Evolutionary conservation across 2,329 filamentous ascomycete species (phyloP).

Genomic region (Trichoderma asperellum): DNA sequence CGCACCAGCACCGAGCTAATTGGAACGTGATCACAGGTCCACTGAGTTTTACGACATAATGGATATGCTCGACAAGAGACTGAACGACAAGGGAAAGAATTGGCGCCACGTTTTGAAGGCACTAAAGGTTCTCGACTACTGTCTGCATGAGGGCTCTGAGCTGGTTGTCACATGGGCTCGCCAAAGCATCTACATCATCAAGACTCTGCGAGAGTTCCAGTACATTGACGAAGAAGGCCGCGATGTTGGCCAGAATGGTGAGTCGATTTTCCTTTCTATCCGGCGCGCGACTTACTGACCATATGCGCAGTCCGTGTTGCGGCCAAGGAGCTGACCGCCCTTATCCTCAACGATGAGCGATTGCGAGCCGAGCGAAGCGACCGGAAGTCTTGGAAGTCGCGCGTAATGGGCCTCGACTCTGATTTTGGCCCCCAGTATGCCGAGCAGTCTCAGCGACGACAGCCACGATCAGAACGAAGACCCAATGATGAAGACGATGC

Average conservation of each 20-base stretch:
- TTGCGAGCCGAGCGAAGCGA: constrained; percentile 88
- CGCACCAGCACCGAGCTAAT: constrained; percentile 16
- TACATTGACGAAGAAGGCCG: constrained; percentile 94
- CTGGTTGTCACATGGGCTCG: constrained; percentile 96
- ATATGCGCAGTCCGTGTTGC: constrained; percentile 77
- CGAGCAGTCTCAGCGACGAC: constrained; percentile 48
- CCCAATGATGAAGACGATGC: constrained; percentile 79
- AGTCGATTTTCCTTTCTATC: constrained; percentile 37
- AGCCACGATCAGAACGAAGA: constrained; percentile 55
- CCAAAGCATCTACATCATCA: constrained; percentile 98
- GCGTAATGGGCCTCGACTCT: constrained; percentile 83
- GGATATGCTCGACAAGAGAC: constrained; percentile 98
- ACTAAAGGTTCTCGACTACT: constrained; percentile 96
- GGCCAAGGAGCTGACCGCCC: constrained; percentile 89
- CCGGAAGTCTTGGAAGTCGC: constrained; percentile 93
- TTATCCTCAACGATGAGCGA: constrained; percentile 92
- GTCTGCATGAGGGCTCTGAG: constrained; percentile 94
- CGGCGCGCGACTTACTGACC: constrained; percentile 30
- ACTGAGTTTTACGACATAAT: constrained; percentile 99
- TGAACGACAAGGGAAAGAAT: constrained; percentile 99
- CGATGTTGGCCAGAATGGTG: constrained; percentile 96
- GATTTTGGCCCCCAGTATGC: constrained; percentile 64
- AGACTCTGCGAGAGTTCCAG: constrained; percentile 94
- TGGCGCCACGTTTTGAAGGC: constrained; percentile 98
- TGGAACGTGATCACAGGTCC: constrained; percentile 59